Conservation (phyloP, 345 rosid species). For the Gossypium turneri region DNA sequence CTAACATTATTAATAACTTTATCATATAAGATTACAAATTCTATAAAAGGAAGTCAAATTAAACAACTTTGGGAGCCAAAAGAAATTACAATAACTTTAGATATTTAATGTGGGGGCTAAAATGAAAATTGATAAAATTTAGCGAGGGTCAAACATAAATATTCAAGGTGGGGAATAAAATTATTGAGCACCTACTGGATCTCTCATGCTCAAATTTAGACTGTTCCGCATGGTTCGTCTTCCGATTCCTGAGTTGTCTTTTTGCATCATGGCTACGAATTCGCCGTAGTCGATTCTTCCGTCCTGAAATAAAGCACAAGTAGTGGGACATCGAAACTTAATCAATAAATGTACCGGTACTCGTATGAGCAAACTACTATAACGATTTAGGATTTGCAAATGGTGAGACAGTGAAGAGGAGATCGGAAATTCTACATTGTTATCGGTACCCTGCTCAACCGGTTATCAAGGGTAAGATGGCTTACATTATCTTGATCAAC, state of each 20-base stretch:
- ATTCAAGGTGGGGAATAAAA: not conserved
- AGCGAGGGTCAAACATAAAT: no score
- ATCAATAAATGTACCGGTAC: not conserved
- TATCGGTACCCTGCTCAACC: not conserved
- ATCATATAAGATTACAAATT: no score
- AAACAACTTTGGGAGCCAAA: no score
- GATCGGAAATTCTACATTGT: not conserved
- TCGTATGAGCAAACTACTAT: no score
- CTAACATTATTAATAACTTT: no score
- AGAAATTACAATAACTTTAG: no score
- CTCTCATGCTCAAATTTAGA: conserved; percentile 89
- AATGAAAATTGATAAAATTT: no score
- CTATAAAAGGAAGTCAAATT: no score
- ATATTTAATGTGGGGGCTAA: no score
- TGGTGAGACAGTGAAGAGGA: not conserved
- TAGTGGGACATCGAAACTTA: not conserved
- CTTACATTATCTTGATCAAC: conserved; percentile 98
- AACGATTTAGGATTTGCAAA: no score
- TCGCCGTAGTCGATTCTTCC: conserved; percentile 94
- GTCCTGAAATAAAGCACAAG: conserved; percentile 51
- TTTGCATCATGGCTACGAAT: conserved; percentile 99
- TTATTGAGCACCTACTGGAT: conserved; percentile 45
- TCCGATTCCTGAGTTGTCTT: conserved; percentile 86
- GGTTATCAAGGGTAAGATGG: conserved; percentile 15
- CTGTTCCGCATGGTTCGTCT: conserved; percentile 97